Base-by-base conservation (phyloP, 805 yeast species). In the Suhomyces vadensis region DNA sequence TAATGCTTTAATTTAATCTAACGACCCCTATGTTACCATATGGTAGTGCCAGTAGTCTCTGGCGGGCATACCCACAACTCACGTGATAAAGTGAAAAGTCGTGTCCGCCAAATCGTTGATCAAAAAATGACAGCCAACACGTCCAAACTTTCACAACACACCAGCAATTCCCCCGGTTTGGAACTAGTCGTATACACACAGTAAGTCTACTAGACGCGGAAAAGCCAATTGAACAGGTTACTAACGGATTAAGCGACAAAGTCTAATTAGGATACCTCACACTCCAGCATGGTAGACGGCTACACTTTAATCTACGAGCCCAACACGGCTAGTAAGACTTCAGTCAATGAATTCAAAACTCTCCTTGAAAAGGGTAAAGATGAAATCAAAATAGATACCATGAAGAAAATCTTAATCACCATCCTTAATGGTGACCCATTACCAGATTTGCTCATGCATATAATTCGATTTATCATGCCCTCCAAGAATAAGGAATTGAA, bases 391-490 rank as follows among this genome's bases (percentile, higher is more conserved):
- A 81, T 92, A 53, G 86, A 81, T 41, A 84, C 96, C 48, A 94
- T 94, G 99, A 86, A 86, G 60, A 79, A 81, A 57, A 86, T 94
- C 53, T 77, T 94, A 53, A 81, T 87, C 47, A 78, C 88, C 41
- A 90, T 95, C 82, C 77, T 94, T 51, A 92, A 88, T 61, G 96
- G 97, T 25, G 95, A 92, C 57, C 82, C 95, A 47, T 75, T 92
- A 82, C 95, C 97, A 13, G 94, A 87, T 47, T 73, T 94, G 53
- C 78, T 94, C 67, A 94, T 94, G 99, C 96, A 91, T 63, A 87
- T 94, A 55, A 92, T 94, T 59, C 83, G 99, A 60, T 95, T 88
- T 60, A 92, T 95, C 46, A 90, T 94, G 97, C 99, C 99, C 11
- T 87, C 96, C 13, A 87, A 77, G 59, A 82, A 84, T 69, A 95